These are phyloP conservation scores for Boletus barrowsii DNA, from an alignment of 768 basidiomycete species.

Conservation along the genomic window DNA sequence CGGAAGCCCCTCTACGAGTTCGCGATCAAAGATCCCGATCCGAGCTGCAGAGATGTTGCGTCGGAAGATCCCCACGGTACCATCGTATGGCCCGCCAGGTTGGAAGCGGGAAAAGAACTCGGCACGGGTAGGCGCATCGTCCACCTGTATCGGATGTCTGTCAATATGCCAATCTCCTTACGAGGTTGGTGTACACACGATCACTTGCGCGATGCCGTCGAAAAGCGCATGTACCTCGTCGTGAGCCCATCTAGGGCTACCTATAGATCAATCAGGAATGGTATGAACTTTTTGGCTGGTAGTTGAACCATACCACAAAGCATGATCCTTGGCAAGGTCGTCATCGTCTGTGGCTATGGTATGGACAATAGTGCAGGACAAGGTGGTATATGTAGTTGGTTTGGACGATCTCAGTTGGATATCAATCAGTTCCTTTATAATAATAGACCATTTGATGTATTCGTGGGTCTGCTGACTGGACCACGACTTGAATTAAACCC, in stretches of 20 bases:
- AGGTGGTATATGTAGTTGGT: too few relatives aligned
- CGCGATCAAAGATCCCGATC: constrained; percentile 49
- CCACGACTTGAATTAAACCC: too few relatives aligned
- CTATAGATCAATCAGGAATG: constrained; percentile 31
- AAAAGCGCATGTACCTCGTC: constrained; percentile 65
- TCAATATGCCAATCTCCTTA: not conserved
- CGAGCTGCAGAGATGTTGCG: constrained; percentile 42
- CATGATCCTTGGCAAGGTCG: constrained; percentile 23
- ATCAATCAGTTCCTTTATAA: not conserved
- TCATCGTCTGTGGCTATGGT: not conserved
- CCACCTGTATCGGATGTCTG: constrained; percentile 23
- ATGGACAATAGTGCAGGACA: not conserved
- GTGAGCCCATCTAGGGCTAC: constrained; percentile 71
- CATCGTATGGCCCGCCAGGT: constrained; percentile 45
- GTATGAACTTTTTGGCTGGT: too few relatives aligned
- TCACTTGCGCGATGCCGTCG: constrained; percentile 63
- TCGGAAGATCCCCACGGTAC: constrained; percentile 49
- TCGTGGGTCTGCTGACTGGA: not conserved
- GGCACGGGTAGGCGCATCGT: constrained; percentile 40
- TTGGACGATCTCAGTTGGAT: not conserved
- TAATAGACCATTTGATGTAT: not conserved
- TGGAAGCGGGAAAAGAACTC: constrained; percentile 45
- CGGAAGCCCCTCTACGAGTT: constrained; percentile 58
- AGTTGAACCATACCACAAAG: constrained; percentile 25
- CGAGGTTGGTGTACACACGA: constrained; percentile 45